Evolutionary conservation across 768 basidiomycete genomes (phyloP).

Genomic region (Butyriboletus loyo): DNA sequence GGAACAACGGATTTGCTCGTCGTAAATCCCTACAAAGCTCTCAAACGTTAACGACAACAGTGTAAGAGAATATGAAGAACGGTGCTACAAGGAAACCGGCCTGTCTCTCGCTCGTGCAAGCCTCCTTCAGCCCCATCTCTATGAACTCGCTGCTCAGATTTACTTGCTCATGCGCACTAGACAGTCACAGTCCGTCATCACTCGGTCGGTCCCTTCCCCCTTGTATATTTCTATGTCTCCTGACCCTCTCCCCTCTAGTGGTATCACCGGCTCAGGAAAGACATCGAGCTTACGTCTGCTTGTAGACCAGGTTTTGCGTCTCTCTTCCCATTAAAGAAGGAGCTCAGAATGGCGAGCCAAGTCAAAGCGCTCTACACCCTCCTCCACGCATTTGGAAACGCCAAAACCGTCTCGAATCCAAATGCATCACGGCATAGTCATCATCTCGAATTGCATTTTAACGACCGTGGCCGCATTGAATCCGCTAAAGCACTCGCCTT

Average conservation of each 20-base stretch:
- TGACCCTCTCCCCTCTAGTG: slow-evolving; percentile 43
- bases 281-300: slow-evolving; percentile 70
- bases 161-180: slow-evolving; percentile 80
- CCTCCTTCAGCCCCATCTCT: slow-evolving; percentile 80
- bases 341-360: slow-evolving; percentile 67
- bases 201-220: slow-evolving; percentile 53
- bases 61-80: slow-evolving; percentile 81
- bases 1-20: slow-evolving; percentile 69
- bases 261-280: slow-evolving; percentile 88
- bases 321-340: slow-evolving; percentile 78
- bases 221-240: neutral
- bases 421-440: slow-evolving; percentile 84
- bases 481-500: slow-evolving; percentile 79
- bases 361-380: slow-evolving; percentile 73
- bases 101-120: slow-evolving; percentile 53
- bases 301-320: slow-evolving; percentile 73
- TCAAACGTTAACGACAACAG: slow-evolving; percentile 77
- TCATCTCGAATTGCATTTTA: slow-evolving; percentile 85
- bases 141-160: slow-evolving; percentile 80
- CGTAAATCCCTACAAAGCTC: slow-evolving; percentile 81
- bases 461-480: slow-evolving; percentile 68
- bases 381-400: slow-evolving; percentile 87
- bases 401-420: slow-evolving; percentile 82
- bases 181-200: slow-evolving; percentile 74
- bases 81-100: slow-evolving; percentile 75